These are phyloP conservation scores for Russula lepida DNA, from an alignment of 768 basidiomycete species.

Conservation along the genomic window DNA sequence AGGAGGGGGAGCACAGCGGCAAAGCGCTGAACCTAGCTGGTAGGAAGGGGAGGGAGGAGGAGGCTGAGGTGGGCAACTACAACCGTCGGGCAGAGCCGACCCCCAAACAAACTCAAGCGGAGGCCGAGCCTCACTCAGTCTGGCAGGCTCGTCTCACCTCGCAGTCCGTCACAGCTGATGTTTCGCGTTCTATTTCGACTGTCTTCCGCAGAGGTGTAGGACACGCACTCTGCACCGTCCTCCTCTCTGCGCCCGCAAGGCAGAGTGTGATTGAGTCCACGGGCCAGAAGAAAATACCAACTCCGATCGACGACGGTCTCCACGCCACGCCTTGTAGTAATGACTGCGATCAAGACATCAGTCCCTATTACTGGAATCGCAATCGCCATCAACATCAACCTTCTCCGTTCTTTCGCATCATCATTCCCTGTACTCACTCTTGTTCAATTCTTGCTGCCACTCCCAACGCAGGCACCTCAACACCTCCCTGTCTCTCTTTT, in stretches of 20 bases:
- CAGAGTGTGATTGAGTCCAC: no score
- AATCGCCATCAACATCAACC: background rate
- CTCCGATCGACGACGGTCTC: slow-evolving; percentile 14
- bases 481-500: no score
- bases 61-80: background rate
- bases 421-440: background rate
- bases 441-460: background rate
- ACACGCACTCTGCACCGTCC: background rate
- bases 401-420: background rate
- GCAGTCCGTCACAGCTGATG: background rate
- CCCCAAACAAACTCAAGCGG: background rate
- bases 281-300: background rate
- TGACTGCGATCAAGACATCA: slow-evolving; percentile 3
- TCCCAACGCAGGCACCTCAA: no score
- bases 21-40: background rate
- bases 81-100: slow-evolving; percentile 10
- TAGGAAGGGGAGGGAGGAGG: background rate
- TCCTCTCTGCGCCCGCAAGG: background rate
- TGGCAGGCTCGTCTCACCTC: background rate
- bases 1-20: background rate
- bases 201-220: background rate
- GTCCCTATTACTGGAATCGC: background rate
- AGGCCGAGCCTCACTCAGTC: background rate
- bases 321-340: slow-evolving; percentile 7
- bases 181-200: background rate